Evolutionary conservation across 1,139 yeast genomes (phyloP), one percentile per base, ranked within the genome.

Genomic region (Fermentozyma sake): DNA sequence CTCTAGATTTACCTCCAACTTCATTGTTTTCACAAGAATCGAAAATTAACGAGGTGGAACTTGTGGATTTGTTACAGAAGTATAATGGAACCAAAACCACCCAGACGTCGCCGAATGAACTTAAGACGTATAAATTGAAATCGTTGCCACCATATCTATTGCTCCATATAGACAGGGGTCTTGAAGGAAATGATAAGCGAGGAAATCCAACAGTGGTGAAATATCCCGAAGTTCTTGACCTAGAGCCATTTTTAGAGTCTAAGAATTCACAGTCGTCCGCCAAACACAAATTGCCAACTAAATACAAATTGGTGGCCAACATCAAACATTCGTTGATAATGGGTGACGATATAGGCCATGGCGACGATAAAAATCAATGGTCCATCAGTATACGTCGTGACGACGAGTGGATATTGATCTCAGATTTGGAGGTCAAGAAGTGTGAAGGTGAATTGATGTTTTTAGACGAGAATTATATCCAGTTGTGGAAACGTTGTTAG

Each of bases 171-270:
- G 75, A 79, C 35, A 61, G 91, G 31, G 46, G 42, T 7, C 62
- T 74, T 33, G 59, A 59, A 18, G 58, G 24, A 2, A 19, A 55
- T 14, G 50, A 38, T 2, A 41, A 51, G 9, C n/a, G n/a, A n/a
- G 58, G 76, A 26, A 81, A 79, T 43, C 75, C 76, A 20, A 78
- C 83, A 0, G 71, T 82, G 16, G 83, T 84, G 3, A 76, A 71
- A 27, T 81, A 74, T 44, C 73, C 80, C 4, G 55, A 67, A 2
- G 55, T 51, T 3, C 43, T 72, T 24, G 69, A 70, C 33, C 48
- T 72, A 58, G 29, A 16, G 5, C 27, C 22, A 12, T 24, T 9
- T 14, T 12, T 18, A 10, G 16, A 19, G 16, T 16, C 12, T 12
- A 4, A 9, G 11, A 4, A 15, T 6, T 7, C 20, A 18, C n/a